Base-by-base conservation (phyloP, 75 land plant genomes). In the Pseudotsuga menziesii region DNA sequence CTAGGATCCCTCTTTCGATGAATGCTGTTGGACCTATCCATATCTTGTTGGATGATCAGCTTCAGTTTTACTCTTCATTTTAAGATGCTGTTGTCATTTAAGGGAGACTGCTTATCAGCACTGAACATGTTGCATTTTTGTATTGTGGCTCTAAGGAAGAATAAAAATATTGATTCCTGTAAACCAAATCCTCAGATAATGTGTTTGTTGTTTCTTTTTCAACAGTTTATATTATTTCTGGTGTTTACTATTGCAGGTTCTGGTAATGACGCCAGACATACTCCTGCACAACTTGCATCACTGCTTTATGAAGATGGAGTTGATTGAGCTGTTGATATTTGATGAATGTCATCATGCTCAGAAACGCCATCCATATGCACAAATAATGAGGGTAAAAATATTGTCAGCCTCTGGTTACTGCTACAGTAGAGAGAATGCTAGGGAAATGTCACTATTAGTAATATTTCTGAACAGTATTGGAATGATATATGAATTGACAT, bases 281-380 rank as follows among this genome's bases (percentile, higher is more conserved):
- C 79, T 96, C 11, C 74, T 90, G 8, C 88, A 80, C 61, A 80
- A 80, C 58, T 83, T 96, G 76, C 82, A 73, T 12, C 99, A 96
- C 72, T 87, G 92, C 74, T 92, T 89, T 54, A 85, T 97, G 61
- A 91, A 77, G 67, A 89, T 91, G 89, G 98, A 92, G 55, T 59
- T 32, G 3, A 86, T 97, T 74, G 85, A 92, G 39, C 84, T 97
- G 12, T 77, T 97, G 77, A 89, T 97, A 76, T 92, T 97, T 81
- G 99, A 97, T 82, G 99, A 97, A 82, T 97, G 99, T 62, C 99
- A 97, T 87, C 98, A 97, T 89, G 96, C 96, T 52, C 80, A 85
- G 58, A 91, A 88, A 77, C 76, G 85, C 27, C 99, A 97, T 88
- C 93, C 98, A 61, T 97, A 94, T 92, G 98, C 98, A 32, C 83